Base-by-base conservation (phyloP, 768 basidiomycete species). In the Leucosporidium scottii region DNA sequence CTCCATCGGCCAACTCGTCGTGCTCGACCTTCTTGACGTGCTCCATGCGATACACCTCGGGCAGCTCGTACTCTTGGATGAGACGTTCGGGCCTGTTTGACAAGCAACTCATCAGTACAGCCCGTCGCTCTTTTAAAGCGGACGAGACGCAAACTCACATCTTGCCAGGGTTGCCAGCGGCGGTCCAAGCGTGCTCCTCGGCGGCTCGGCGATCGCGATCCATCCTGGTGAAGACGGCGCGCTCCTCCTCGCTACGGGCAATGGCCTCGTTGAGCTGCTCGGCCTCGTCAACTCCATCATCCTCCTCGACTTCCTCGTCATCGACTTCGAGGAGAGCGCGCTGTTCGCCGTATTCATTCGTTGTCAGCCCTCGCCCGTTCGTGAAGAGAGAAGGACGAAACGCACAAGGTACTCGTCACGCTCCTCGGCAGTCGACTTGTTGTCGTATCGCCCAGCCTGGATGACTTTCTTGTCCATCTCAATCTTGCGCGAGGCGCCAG, bases 381-480 rank as follows among this genome's bases (percentile, higher is more conserved):
- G 36, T 12, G 28, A n/a, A 47, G 47, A n/a, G 6, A n/a, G 34
- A 55, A 44, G 18, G 23, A 20, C 39, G 49, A 49, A n/a, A 79
- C 87, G 73, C 74, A 91, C 90, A 80, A 97, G 80, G 72, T 94
- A 88, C 76, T 92, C 91, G 78, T 99, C 94, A 74, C 96, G 93
- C 78, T 99, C 96, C 77, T 94, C 93, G 72, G 92, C 90, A 5
- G 93, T 94, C 27, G 93, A 94, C 80, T 94, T 94, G 80, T 98
- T 94, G 78, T 99, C 96, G 80, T 97, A 97, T 56, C 92, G 91
- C 82, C 94, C 94, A 62, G 93, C 93, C 81, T 97, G 94, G 60
- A 71, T 68, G 49, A 73, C 60, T 79, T 99, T 98, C 81, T 94
- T 93, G 78, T 99, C 96, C 75, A 99, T 93, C 75, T 94, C 94